These are phyloP conservation scores for Stipa capillata DNA, from an alignment of 176 grass and related monocot genomes.

Conservation along the genomic window DNA sequence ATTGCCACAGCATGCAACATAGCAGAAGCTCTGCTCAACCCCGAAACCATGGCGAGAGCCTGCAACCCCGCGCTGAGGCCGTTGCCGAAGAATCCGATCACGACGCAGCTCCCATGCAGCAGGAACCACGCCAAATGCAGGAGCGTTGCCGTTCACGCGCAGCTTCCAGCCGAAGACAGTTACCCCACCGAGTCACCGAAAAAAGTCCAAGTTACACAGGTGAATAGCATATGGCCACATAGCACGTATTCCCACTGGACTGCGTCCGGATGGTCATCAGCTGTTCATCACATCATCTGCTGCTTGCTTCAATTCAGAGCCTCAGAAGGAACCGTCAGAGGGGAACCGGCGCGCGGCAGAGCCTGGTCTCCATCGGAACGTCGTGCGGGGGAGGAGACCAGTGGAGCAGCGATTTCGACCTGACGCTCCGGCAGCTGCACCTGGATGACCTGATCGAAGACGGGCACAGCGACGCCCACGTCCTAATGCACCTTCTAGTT, in stretches of 20 bases:
- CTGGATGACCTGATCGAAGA: conserved; percentile 54
- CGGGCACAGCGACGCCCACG: conserved; percentile 38
- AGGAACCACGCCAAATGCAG: not conserved
- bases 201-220: conserved; percentile 3
- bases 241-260: no score
- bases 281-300: not conserved
- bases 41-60: conserved; percentile 16
- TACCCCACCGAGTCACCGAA: not conserved
- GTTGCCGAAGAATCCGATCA: conserved; percentile 10
- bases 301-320: not conserved
- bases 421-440: conserved; percentile 54
- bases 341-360: conserved; percentile 19
- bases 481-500: conserved; percentile 45
- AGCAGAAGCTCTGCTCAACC: not conserved
- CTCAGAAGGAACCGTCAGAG: conserved; percentile 8
- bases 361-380: conserved; percentile 42
- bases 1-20: not conserved
- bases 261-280: not conserved
- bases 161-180: not conserved
- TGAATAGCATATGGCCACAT: not conserved
- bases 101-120: not conserved
- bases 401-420: conserved; percentile 61
- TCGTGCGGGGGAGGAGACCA: conserved; percentile 29
- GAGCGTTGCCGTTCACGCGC: conserved; percentile 12
- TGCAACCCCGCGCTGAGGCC: conserved; percentile 17